These are phyloP conservation scores for Spongiforma sp. DNA, from an alignment of 1,284 basidiomycete species.

Conservation along the genomic window DNA sequence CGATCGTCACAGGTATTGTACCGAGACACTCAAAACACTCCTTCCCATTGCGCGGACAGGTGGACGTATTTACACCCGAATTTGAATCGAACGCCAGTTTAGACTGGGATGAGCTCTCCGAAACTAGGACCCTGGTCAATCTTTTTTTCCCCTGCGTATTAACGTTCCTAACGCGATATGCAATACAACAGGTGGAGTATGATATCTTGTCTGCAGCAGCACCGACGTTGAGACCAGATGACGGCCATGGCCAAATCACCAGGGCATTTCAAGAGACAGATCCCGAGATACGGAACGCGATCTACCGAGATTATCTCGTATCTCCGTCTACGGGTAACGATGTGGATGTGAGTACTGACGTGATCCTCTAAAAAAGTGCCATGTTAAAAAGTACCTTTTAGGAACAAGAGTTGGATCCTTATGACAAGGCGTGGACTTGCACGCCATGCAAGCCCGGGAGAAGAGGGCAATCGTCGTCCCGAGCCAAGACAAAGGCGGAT, in stretches of 20 bases:
- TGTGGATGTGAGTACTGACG: constrained; percentile 1
- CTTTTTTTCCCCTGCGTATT: not conserved
- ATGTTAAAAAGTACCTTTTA: not conserved
- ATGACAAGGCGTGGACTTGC: constrained; percentile 9
- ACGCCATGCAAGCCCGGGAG: not conserved
- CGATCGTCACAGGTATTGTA: too few relatives aligned
- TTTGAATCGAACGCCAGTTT: too few relatives aligned
- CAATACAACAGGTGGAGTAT: not conserved
- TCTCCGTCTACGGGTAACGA: not conserved
- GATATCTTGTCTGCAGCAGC: not conserved
- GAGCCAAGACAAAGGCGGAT: not conserved
- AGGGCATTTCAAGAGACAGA: constrained; percentile 11
- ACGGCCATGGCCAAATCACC: constrained; percentile 14
- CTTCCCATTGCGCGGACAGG: too few relatives aligned
- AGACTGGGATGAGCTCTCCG: too few relatives aligned
- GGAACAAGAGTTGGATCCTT: constrained; percentile 8
- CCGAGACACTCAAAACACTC: too few relatives aligned
- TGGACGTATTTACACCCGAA: too few relatives aligned
- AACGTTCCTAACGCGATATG: not conserved
- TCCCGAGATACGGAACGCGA: constrained; percentile 5
- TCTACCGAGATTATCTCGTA: constrained; percentile 18
- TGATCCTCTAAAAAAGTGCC: not conserved
- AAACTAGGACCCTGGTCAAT: constrained; percentile 20
- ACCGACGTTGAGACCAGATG: not conserved
- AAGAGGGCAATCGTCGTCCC: not conserved